Evolutionary conservation across 768 basidiomycete genomes (phyloP).

Genomic region (Tylopilus vinaceipallidus): DNA sequence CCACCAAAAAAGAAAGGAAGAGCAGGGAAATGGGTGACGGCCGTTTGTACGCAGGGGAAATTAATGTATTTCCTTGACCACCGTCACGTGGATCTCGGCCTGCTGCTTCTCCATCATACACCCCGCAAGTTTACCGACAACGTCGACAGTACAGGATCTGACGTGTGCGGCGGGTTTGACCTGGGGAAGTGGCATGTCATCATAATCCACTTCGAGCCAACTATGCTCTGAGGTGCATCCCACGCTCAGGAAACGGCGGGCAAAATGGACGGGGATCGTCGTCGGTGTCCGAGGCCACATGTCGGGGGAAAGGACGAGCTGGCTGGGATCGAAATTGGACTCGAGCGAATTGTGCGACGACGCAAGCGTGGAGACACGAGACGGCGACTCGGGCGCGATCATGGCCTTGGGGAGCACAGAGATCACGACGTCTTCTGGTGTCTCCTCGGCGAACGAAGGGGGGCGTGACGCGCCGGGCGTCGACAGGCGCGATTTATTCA

Average conservation of each 20-base stretch:
- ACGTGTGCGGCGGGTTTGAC: conserved; percentile 1
- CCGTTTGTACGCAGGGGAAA: too few species aligned
- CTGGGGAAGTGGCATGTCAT: neutral
- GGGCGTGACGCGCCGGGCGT: conserved; percentile 1
- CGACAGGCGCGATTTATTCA: conserved; percentile 5
- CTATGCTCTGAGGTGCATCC: neutral
- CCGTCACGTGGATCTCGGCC: conserved; percentile 44
- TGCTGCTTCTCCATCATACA: conserved; percentile 12
- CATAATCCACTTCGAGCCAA: neutral
- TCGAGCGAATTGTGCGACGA: conserved; percentile 34
- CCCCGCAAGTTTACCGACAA: neutral
- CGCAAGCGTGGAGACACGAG: conserved; percentile 18
- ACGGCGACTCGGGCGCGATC: conserved; percentile 25
- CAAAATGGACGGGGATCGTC: conserved; percentile 9
- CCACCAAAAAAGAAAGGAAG: neutral
- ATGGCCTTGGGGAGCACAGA: conserved; percentile 7
- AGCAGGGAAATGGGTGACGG: neutral
- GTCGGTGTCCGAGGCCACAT: conserved; percentile 26
- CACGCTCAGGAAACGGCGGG: conserved; percentile 7
- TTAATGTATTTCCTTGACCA: conserved; percentile 38
- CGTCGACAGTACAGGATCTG: neutral
- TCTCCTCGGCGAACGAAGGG: conserved; percentile 5
- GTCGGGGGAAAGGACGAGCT: conserved; percentile 5
- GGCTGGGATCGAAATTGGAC: conserved; percentile 25
- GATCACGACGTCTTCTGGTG: conserved; percentile 12